These are phyloP conservation scores for Omphalea diandra DNA, from an alignment of 441 rosid genomes.

Conservation along the genomic window DNA sequence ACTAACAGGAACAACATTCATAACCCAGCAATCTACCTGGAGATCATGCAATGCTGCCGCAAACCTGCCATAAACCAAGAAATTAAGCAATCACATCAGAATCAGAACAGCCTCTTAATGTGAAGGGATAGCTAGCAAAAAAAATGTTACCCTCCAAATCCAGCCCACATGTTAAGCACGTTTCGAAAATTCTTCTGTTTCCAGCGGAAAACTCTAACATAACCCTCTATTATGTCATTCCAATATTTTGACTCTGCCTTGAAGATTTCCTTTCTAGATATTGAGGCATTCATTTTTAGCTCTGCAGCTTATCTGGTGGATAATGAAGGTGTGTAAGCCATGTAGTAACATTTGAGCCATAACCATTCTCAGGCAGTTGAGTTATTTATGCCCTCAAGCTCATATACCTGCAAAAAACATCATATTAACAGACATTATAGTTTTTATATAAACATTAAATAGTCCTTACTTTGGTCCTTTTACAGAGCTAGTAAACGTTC, in stretches of 20 bases:
- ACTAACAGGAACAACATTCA: slow-evolving; percentile 79
- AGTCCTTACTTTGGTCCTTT: not conserved
- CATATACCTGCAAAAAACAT: slow-evolving; percentile 56
- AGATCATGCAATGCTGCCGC: slow-evolving; percentile 78
- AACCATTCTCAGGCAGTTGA: slow-evolving; percentile 70
- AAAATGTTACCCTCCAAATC: slow-evolving; percentile 99
- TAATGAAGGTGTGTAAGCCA: slow-evolving; percentile 77
- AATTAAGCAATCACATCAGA: not conserved
- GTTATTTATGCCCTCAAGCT: slow-evolving; percentile 76
- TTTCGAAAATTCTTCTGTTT: slow-evolving; percentile 69
- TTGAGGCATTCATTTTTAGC: slow-evolving; percentile 68
- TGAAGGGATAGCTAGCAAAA: no score
- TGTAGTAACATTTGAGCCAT: slow-evolving; percentile 62
- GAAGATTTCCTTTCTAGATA: slow-evolving; percentile 82
- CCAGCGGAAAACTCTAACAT: slow-evolving; percentile 64
- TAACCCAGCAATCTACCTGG: slow-evolving; percentile 78
- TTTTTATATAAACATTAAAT: not conserved
- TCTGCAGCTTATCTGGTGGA: slow-evolving; percentile 83
- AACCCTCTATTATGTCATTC: slow-evolving; percentile 65
- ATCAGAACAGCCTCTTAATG: not conserved
- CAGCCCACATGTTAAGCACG: slow-evolving; percentile 91
- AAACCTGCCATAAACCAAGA: slow-evolving; percentile 70
- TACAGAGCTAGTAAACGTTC: not conserved
- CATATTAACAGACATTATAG: not conserved
- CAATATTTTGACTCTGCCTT: slow-evolving; percentile 85